Evolutionary conservation across 148 eudicot species (phyloP), one percentile per base, ranked within the genome.

Genomic region (Silene uniflora): DNA sequence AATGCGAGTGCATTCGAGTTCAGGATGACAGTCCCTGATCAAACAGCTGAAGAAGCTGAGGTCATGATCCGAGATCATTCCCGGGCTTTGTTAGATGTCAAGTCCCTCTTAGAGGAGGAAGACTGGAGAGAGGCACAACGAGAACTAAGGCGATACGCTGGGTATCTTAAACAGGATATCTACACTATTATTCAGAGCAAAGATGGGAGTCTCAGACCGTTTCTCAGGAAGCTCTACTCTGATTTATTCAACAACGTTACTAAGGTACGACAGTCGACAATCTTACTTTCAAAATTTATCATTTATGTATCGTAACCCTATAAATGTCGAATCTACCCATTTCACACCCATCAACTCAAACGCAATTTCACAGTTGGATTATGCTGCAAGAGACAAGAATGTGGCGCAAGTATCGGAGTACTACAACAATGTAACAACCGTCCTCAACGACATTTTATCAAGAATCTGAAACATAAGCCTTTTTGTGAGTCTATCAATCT

Each of bases 331-430:
- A n/a, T n/a, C n/a, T n/a, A n/a, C n/a, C n/a, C n/a, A n/a, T n/a
- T n/a, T n/a, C n/a, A n/a, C n/a, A n/a, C n/a, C n/a, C n/a, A n/a
- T n/a, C 52, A 7, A 19, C 10, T 56, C 54, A 5, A 1, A 63
- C 55, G 64, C 39, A 69, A 49, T 64, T 22, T 64, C 71, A 78
- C 81, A 83, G 86, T 76, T 89, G 76, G 93, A 89, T 83, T 89
- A 83, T 84, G 90, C 88, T 39, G 90, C 89, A 6, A 79, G 89
- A 81, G 93, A 85, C 68, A 73, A 87, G 84, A 86, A 89, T 80
- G 75, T 73, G 60, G 73, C 71, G 60, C 80, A 71, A 65, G 88
- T 79, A 39, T 9, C 78, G 81, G 86, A 82, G 61, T 82, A 68
- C 71, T 89, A 87, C 56, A 67, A 84, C 61, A 75, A 77, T 52